phyloP scores from a whole-genome alignment of 805 yeast genomes.

The Wickerhamiella australiensis region DNA sequence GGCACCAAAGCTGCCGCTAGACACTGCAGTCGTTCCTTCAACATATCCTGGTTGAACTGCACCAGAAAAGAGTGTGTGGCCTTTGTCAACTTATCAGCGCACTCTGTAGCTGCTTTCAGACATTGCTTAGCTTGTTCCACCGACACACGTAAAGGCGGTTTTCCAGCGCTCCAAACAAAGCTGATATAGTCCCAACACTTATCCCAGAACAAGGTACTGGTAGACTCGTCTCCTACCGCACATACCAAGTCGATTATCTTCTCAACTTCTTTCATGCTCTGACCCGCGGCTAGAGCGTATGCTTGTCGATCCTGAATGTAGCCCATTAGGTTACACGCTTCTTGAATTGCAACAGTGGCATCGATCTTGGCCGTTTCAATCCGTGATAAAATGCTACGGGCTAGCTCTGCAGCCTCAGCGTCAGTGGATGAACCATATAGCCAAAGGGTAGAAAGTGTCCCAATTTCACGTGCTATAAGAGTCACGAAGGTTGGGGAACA shows the following conservation, averaged over 20 bases:
- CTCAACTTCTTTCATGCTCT: not conserved
- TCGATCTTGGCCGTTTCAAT: not conserved
- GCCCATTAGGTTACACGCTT: not conserved
- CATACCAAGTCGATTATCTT: not conserved
- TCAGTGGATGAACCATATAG: not conserved
- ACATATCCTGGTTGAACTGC: not conserved
- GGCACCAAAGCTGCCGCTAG: not conserved
- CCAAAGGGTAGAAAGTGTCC: not conserved
- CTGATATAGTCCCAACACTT: not conserved
- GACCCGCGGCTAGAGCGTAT: not conserved
- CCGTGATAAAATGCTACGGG: not conserved
- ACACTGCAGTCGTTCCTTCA: not conserved
- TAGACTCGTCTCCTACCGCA: not conserved
- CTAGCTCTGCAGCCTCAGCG: not conserved
- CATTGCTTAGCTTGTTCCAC: not conserved
- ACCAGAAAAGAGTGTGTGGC: not conserved
- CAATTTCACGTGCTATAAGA: not conserved
- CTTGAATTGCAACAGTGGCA: not conserved
- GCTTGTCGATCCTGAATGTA: not conserved
- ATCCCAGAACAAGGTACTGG: not conserved
- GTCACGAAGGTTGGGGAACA: not conserved
- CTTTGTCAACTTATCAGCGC: not conserved
- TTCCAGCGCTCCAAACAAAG: not conserved
- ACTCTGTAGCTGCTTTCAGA: not conserved
- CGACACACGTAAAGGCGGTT: not conserved